Percentiles rank a stretch among this genome's conserved stretches.
phyloP scores from a whole-genome alignment of 306 rosid species.

The Argentina anserina region DNA sequence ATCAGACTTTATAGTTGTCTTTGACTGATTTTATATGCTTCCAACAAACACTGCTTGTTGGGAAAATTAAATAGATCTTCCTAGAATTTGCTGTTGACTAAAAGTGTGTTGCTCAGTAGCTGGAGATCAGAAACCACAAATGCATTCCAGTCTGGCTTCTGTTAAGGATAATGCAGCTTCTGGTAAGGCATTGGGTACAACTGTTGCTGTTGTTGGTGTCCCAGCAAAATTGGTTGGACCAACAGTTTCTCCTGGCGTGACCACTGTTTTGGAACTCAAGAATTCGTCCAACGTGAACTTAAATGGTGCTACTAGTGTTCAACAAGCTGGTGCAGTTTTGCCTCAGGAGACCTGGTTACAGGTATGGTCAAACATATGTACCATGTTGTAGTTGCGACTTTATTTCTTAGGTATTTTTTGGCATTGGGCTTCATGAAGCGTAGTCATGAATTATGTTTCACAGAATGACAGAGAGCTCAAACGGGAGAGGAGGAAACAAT shows the following conservation, averaged over 20 bases:
- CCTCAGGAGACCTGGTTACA: slow-evolving; percentile 75
- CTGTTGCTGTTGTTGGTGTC: slow-evolving; percentile 34
- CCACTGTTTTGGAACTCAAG: slow-evolving; percentile 55
- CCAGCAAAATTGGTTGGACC: slow-evolving; percentile 46
- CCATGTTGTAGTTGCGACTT: slow-evolving; percentile 4
- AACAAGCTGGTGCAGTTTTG: slow-evolving; percentile 46
- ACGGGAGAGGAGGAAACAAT: slow-evolving; percentile 94
- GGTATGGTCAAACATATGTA: slow-evolving; percentile 31
- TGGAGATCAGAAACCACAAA: slow-evolving; percentile 58
- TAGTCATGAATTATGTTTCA: slow-evolving; percentile 20
- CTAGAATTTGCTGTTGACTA: background rate
- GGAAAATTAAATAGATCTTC: background rate
- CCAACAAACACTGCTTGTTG: background rate
- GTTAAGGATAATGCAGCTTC: slow-evolving; percentile 38
- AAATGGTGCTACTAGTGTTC: slow-evolving; percentile 30
- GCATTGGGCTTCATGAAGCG: background rate
- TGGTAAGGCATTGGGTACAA: slow-evolving; percentile 24
- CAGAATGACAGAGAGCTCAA: slow-evolving; percentile 86
- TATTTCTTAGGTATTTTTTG: background rate
- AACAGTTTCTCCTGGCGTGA: slow-evolving; percentile 62
- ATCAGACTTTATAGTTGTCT: slow-evolving; percentile 2
- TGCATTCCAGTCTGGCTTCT: slow-evolving; percentile 35
- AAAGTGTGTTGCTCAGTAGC: slow-evolving; percentile 30
- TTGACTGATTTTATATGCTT: background rate
- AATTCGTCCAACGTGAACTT: slow-evolving; percentile 44